Evolutionary conservation across 2,329 filamentous ascomycete species (phyloP).

Genomic region (Coleophoma crateriformis): DNA sequence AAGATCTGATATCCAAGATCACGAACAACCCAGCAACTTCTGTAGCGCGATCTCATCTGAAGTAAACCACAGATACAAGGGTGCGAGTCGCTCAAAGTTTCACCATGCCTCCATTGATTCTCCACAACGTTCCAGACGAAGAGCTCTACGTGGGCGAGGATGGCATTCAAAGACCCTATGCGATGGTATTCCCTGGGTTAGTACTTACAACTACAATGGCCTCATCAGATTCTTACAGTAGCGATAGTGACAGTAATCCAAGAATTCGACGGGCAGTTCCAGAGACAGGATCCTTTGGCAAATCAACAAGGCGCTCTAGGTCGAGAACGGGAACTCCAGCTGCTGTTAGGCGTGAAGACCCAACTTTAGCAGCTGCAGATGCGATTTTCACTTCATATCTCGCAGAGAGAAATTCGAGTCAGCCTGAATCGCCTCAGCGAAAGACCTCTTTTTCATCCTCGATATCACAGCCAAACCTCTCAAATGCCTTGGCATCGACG

Average conservation of each 20-base stretch:
- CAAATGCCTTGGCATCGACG: conserved; percentile 23
- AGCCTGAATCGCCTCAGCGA: conserved; percentile 24
- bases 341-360: conserved; percentile 44
- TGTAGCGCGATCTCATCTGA: too few species aligned
- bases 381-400: conserved; percentile 57
- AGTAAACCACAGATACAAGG: too few species aligned
- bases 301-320: conserved; percentile 58
- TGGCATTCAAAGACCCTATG: conserved; percentile 59
- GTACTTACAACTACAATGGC: conserved; percentile 16
- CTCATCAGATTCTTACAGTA: conserved; percentile 8
- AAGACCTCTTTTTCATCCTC: conserved; percentile 22
- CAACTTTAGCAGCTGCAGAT: conserved; percentile 56
- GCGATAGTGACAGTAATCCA: conserved; percentile 47
- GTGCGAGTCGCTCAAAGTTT: background rate
- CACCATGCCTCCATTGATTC: conserved; percentile 57
- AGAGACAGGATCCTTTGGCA: conserved; percentile 61
- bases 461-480: conserved; percentile 26
- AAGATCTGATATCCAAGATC: too few species aligned
- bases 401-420: conserved; percentile 31
- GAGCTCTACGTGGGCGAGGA: conserved; percentile 62
- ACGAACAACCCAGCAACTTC: too few species aligned
- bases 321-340: conserved; percentile 54
- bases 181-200: conserved; percentile 61
- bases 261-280: conserved; percentile 48
- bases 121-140: conserved; percentile 65